phyloP scores from a whole-genome alignment of 306 rosid species.

The Senna tora region DNA sequence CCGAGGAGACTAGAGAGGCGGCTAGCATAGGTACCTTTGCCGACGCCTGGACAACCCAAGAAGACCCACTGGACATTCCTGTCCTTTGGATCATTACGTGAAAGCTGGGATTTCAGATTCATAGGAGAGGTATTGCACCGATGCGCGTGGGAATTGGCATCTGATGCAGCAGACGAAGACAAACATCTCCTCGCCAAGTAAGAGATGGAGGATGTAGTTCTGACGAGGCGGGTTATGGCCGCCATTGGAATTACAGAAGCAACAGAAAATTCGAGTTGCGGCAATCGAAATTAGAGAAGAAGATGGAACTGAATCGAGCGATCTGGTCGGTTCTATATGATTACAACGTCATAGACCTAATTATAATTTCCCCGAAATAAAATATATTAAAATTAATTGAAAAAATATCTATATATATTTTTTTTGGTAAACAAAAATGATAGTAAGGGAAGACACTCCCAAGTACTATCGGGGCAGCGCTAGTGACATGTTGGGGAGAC shows the following conservation, averaged over 20 bases:
- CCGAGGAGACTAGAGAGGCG: conserved; percentile 82
- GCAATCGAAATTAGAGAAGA: background rate
- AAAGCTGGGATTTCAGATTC: conserved; percentile 27
- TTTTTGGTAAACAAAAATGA: too few relatives aligned
- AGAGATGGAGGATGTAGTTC: conserved; percentile 44
- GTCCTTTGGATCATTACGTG: conserved; percentile 50
- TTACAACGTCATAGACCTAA: background rate
- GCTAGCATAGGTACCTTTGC: conserved; percentile 91
- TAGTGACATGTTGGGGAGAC: too few relatives aligned
- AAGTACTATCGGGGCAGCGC: too few relatives aligned
- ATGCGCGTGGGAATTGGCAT: conserved; percentile 37
- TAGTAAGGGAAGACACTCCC: too few relatives aligned
- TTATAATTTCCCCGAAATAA: background rate
- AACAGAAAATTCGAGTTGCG: background rate
- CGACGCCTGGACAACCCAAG: conserved; percentile 90
- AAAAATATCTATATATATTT: background rate
- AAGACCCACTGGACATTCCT: conserved; percentile 92
- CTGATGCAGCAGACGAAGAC: conserved; percentile 46
- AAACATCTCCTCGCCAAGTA: conserved; percentile 44
- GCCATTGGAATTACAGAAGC: conserved; percentile 56
- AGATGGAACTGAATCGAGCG: background rate
- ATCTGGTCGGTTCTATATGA: background rate
- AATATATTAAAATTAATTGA: background rate
- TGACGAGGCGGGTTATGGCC: conserved; percentile 74
- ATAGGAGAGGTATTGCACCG: conserved; percentile 12